Evolutionary conservation across 495 filamentous ascomycete genomes (phyloP).

Genomic region (Aspergillus baeticus): DNA sequence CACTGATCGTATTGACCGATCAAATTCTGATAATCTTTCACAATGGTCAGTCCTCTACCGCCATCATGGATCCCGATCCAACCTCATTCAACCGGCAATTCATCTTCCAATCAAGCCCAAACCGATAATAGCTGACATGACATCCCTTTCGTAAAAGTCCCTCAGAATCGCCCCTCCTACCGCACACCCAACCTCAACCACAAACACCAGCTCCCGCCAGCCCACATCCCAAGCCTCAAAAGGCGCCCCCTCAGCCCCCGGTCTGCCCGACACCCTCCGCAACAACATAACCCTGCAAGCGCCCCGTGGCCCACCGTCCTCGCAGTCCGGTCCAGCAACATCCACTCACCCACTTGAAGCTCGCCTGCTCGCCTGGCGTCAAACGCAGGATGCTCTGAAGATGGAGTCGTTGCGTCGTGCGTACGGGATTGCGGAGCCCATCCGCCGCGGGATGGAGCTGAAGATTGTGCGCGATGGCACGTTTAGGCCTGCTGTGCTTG

Average conservation of each 20-base stretch:
- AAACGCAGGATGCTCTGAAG: conserved; percentile 81
- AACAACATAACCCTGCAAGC: conserved; percentile 64
- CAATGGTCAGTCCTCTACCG: conserved; percentile 29
- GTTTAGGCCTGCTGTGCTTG: conserved; percentile 48
- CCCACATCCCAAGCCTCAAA: conserved; percentile 42
- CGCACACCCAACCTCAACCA: conserved; percentile 54
- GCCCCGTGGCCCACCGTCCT: conserved; percentile 41
- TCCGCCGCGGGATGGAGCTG: conserved; percentile 92
- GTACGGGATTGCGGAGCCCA: conserved; percentile 91
- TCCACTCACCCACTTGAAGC: conserved; percentile 89
- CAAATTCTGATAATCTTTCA: conserved; percentile 15
- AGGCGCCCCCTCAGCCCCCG: conserved; percentile 83
- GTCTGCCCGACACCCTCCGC: conserved; percentile 89
- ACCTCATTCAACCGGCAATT: neutral
- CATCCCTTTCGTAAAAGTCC: conserved; percentile 57
- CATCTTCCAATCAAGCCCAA: neutral
- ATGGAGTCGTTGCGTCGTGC: conserved; percentile 82
- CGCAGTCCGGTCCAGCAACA: conserved; percentile 41
- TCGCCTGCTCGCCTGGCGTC: conserved; percentile 78
- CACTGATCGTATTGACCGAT: too few relatives aligned
- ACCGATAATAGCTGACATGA: neutral
- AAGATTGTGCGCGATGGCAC: conserved; percentile 68
- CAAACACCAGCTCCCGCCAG: conserved; percentile 52
- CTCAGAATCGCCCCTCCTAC: conserved; percentile 81
- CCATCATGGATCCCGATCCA: neutral